Base-by-base conservation (phyloP, 306 rosid genomes). In the Prinsepia uniflora region DNA sequence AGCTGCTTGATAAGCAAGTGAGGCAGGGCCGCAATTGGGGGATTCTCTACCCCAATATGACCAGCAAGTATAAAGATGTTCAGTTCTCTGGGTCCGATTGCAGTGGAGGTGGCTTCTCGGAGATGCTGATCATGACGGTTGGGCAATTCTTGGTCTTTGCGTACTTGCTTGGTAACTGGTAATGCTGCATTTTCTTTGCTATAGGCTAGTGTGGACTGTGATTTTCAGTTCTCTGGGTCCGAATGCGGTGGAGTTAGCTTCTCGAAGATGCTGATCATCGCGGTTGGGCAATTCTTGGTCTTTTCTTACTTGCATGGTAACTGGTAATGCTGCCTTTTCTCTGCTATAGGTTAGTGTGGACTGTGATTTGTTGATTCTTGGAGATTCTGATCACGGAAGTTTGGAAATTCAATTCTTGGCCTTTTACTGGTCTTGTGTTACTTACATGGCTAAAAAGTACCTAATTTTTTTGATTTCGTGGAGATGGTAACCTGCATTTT, bases 21-120 rank as follows among this genome's bases (percentile, higher is more conserved):
- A 73, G 53, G 59, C 60, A 64, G 1, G 74, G 72, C 3, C 84
- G 88, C 42, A 69, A 74, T 18, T 94, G 98, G 98, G 98, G 98
- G 42, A 61, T 94, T 65, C 64, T 94, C 19, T 83, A 75, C 60
- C 81, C 92, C 2, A 94, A 94, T 67, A 65, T 85, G 79, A 88
- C 89, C 6, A 44, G 45, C 46, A 94, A 90, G 86, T 94, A 87
- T 64, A 42, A 42, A 8, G n/a, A 34, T 8, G 47, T 94, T 12
- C 88, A 88, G 40, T 89, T 84, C 71, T 94, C 98, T 59, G 75
- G 65, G 6, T 75, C 76, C 14, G 41, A 19, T 7, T 14, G 64
- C 13, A 13, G 56, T 15, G 54, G 36, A 30, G 36, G 1, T 30
- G 36, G 48, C n/a, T 50, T 74, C 55, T 9, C 68, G 36, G 50